These are phyloP conservation scores for Cajanus cajan DNA, from an alignment of 306 rosid genomes.

Conservation along the genomic window DNA sequence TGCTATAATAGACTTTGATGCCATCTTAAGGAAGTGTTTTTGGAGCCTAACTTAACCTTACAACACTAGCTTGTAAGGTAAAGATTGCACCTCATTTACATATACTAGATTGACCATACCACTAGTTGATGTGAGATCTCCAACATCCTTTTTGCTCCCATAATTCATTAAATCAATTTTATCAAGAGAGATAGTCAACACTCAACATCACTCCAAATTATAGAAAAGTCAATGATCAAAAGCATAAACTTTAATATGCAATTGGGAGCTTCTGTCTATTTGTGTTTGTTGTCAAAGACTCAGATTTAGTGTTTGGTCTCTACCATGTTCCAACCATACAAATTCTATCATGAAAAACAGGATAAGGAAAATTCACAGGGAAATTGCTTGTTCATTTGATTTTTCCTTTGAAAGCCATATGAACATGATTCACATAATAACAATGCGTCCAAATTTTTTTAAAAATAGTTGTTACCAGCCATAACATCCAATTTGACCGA, in stretches of 20 bases:
- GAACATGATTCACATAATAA: neutral
- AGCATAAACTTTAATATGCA: neutral
- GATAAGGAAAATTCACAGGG: neutral
- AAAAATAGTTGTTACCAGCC: constrained; percentile 52
- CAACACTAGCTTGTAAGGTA: no score
- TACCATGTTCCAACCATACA: constrained; percentile 7
- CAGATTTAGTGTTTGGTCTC: neutral
- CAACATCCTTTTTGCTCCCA: neutral
- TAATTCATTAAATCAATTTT: neutral
- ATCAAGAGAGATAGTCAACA: neutral
- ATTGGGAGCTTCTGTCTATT: neutral
- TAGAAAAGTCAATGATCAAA: neutral
- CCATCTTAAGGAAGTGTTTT: no score
- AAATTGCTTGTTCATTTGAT: neutral
- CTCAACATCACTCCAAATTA: neutral
- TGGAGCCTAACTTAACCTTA: no score
- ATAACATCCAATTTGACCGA: constrained; percentile 63
- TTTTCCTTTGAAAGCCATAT: neutral
- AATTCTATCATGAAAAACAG: constrained; percentile 16
- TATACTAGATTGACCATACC: no score
- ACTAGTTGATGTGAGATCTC: no score
- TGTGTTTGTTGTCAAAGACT: neutral
- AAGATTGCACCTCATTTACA: no score
- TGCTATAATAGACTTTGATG: no score
- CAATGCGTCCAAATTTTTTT: neutral